Evolutionary conservation across 2,329 filamentous ascomycete species (phyloP).

Genomic region (Ascochyta fabae): DNA sequence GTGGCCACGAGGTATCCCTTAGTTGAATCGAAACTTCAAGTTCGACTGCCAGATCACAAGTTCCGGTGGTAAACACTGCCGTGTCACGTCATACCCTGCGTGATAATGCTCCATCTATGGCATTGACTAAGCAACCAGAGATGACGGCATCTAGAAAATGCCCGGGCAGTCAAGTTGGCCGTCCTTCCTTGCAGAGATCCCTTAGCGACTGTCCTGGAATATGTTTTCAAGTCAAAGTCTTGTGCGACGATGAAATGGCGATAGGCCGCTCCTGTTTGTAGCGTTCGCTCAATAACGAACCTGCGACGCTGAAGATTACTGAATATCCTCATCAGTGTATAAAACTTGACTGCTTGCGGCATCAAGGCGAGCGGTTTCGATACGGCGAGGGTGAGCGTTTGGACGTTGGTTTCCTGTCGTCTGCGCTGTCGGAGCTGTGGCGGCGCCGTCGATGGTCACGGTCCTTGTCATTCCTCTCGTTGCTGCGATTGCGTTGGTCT

Average conservation of each 20-base stretch:
- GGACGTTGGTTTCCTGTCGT: slow-evolving; percentile 15
- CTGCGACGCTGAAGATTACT: background rate
- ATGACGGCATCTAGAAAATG: background rate
- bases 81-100: too few species aligned
- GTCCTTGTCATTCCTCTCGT: slow-evolving; percentile 10
- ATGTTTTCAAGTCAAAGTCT: background rate
- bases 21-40: too few species aligned
- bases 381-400: slow-evolving; percentile 12
- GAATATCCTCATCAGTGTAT: too few species aligned
- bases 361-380: slow-evolving; percentile 1
- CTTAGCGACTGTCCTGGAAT: background rate
- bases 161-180: background rate
- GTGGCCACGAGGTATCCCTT: too few species aligned
- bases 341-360: background rate
- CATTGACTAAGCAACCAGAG: background rate
- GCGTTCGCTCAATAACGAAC: background rate
- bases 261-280: background rate
- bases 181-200: background rate
- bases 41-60: too few species aligned
- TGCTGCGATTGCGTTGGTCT: slow-evolving; percentile 21
- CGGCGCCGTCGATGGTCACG: slow-evolving; percentile 16
- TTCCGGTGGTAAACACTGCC: too few species aligned
- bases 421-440: slow-evolving; percentile 19
- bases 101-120: too few species aligned
- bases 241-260: too few species aligned